Evolutionary conservation across 345 rosid species (phyloP).

Genomic region (Trapa bicornis): DNA sequence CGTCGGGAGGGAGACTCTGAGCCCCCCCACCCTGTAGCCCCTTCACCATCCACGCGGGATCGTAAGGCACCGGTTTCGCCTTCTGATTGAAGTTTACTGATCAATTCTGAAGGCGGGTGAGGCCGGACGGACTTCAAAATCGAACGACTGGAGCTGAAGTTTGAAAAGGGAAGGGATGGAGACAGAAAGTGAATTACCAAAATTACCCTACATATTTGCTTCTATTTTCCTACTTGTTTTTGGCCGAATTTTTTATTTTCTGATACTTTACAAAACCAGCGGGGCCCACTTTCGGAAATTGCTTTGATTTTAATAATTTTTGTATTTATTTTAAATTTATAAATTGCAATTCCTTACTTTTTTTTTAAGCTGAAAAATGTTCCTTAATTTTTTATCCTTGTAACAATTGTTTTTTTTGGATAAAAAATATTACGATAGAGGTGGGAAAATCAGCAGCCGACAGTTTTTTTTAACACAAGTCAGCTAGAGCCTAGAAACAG

Average conservation of each 20-base stretch:
- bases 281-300: too few relatives aligned
- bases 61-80: too few relatives aligned
- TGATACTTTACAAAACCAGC: too few relatives aligned
- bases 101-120: background rate
- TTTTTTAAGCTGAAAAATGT: background rate
- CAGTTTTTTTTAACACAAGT: too few relatives aligned
- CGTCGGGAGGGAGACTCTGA: conserved; percentile 65
- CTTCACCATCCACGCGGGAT: conserved; percentile 36
- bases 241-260: background rate
- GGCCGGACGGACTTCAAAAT: background rate
- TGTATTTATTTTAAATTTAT: too few relatives aligned
- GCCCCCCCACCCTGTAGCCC: conserved; percentile 38
- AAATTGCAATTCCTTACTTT: too few relatives aligned
- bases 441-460: too few relatives aligned
- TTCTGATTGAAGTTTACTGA: background rate
- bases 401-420: too few relatives aligned
- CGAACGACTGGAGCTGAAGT: background rate
- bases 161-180: background rate
- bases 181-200: background rate
- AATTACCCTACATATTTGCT: background rate
- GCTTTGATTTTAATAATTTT: too few relatives aligned
- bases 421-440: too few relatives aligned
- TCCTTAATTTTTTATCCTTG: too few relatives aligned
- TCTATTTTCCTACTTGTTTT: background rate
- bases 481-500: too few relatives aligned